Conservation (phyloP, 2,329 filamentous ascomycete species). For the Colletotrichum theobromicola region DNA sequence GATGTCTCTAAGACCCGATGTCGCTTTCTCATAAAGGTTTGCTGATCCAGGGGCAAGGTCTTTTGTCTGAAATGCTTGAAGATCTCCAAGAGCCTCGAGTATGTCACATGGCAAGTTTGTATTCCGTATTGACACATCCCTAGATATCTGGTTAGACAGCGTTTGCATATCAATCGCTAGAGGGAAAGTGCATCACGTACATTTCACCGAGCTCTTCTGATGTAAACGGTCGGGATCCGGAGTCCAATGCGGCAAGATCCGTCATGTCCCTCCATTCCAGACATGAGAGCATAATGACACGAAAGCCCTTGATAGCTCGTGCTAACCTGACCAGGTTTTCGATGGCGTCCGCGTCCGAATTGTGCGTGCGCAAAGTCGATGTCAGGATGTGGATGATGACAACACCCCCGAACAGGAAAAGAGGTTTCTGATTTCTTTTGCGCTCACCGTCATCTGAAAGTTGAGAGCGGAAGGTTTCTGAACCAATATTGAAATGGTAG, state of each 20-base stretch:
- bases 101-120: neutral
- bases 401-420: neutral
- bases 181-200: neutral
- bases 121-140: neutral
- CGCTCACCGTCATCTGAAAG: neutral
- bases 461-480: neutral
- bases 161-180: rapidly evolving
- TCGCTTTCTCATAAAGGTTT: neutral
- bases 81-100: neutral
- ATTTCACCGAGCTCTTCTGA: neutral
- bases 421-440: neutral
- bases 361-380: neutral
- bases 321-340: neutral
- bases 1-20: neutral
- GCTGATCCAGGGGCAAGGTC: rapidly evolving
- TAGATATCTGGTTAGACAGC: neutral
- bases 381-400: neutral
- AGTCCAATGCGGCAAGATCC: neutral
- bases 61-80: neutral
- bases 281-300: neutral
- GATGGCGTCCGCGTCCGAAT: neutral
- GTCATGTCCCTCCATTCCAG: neutral
- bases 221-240: neutral
- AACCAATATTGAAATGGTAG: neutral
- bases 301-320: neutral